Evolutionary conservation across 1,139 yeast species (phyloP).

Genomic region (Magnusiomyces paraingens): DNA sequence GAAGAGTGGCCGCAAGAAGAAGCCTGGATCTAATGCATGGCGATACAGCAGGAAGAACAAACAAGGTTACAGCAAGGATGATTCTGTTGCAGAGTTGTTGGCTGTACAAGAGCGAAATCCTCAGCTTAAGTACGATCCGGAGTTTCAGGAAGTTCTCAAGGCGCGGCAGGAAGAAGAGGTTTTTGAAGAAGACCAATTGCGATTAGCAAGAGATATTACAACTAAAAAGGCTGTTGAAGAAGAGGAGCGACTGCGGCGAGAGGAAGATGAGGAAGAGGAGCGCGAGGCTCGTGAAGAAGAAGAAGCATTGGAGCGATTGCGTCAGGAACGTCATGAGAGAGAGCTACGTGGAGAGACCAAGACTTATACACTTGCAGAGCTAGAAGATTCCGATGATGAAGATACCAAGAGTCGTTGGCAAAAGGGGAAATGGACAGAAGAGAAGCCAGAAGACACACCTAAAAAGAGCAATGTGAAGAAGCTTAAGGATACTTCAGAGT

Average conservation of each 20-base stretch:
- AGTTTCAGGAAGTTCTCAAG: conserved; percentile 1
- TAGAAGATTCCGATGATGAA: conserved; percentile 3
- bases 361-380: conserved; percentile 4
- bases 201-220: neutral
- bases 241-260: conserved; percentile 6
- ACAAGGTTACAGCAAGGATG: conserved; percentile 1
- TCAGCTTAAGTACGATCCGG: neutral
- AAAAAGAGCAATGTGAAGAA: conserved; percentile 3
- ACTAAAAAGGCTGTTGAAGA: conserved; percentile 7
- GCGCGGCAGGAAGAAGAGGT: conserved; percentile 5
- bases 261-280: conserved; percentile 7
- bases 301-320: neutral
- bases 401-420: neutral
- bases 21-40: conserved; percentile 13
- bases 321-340: neutral
- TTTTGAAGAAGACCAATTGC: conserved; percentile 8
- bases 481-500: conserved; percentile 10
- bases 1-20: conserved; percentile 5
- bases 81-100: neutral
- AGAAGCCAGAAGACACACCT: neutral
- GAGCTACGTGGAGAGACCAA: neutral
- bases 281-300: neutral
- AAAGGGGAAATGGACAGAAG: neutral
- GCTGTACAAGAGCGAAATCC: neutral
- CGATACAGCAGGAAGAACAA: conserved; percentile 7